Evolutionary conservation across 2,329 filamentous ascomycete genomes (phyloP).

Genomic region (Cordyceps cateniannulata): DNA sequence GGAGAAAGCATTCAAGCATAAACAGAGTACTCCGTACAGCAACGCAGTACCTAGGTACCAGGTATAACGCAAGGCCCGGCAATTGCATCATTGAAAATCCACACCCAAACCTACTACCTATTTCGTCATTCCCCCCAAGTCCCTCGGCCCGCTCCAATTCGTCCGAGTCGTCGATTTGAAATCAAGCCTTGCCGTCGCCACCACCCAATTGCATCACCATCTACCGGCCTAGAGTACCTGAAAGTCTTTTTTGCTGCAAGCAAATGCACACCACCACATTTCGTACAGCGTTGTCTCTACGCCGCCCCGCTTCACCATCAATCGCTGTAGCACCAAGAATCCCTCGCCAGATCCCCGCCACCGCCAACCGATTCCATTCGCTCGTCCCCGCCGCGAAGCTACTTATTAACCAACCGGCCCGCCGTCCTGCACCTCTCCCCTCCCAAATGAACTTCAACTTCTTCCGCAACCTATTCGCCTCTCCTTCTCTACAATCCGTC

Average conservation of each 20-base stretch:
- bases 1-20: neutral
- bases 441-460: constrained; percentile 60
- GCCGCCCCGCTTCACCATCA: constrained; percentile 1
- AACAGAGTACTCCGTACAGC: no score
- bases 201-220: constrained; percentile 4
- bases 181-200: neutral
- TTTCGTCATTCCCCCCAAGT: neutral
- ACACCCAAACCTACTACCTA: neutral
- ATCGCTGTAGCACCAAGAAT: neutral
- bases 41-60: no score
- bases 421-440: neutral
- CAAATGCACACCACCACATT: constrained; percentile 1
- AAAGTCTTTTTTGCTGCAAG: neutral
- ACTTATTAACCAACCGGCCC: neutral
- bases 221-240: neutral
- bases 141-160: neutral
- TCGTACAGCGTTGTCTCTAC: neutral
- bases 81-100: constrained; percentile 2
- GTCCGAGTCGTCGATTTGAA: neutral
- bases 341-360: neutral
- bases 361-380: neutral
- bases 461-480: constrained; percentile 64
- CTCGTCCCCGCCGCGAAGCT: neutral
- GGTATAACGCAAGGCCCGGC: no score
- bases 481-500: constrained; percentile 51